Base-by-base conservation (phyloP, 1,284 basidiomycete species). In the Austroboletus olivaceoglutinosus region DNA sequence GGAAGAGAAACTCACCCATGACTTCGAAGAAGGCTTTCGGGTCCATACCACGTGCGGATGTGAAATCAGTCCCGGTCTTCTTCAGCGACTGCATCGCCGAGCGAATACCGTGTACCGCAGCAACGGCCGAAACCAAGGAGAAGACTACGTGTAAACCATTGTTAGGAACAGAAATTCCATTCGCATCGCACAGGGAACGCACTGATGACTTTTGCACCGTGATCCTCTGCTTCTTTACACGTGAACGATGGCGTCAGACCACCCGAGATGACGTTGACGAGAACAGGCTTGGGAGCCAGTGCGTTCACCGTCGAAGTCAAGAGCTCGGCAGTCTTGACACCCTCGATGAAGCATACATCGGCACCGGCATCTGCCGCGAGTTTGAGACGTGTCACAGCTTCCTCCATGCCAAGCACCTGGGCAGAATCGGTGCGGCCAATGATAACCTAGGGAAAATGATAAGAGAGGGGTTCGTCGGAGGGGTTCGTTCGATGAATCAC, bases 331-430 rank as follows among this genome's bases (percentile, higher is more conserved):
- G 80, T 85, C 67, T 80, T 80, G 39, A 90, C 86, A 47, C 89
- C 89, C 70, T 92, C 89, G 45, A 91, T 87, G 72, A 92, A 92
- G 66, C 86, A 90, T 21, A 90, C 87, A 61, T 91, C 89, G 1
- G 89, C 89, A 29, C 89, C 89, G 5, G 81, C 85, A 50, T 82
- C 83, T 1, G 84, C 79, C 4, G 89, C 89, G 29, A 89, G 76
- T 63, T 83, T 81, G 48, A 92, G 73, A 12, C 89, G 80, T 18
- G 62, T 69, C 48, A 90, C 58, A 0, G 89, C 89, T 69, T 89
- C 89, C 16, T 91, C 86, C 81, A 90, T 86, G 22, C 86, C 88
- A 21, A 85, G 73, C 4, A 85, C 85, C 60, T 89, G 89, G 1
- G 89, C 86, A 1, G 88, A 87, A 66, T 92, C 90, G 0, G 89